Base-by-base conservation (phyloP, 768 basidiomycete species). In the Amanita subjunquillea region DNA sequence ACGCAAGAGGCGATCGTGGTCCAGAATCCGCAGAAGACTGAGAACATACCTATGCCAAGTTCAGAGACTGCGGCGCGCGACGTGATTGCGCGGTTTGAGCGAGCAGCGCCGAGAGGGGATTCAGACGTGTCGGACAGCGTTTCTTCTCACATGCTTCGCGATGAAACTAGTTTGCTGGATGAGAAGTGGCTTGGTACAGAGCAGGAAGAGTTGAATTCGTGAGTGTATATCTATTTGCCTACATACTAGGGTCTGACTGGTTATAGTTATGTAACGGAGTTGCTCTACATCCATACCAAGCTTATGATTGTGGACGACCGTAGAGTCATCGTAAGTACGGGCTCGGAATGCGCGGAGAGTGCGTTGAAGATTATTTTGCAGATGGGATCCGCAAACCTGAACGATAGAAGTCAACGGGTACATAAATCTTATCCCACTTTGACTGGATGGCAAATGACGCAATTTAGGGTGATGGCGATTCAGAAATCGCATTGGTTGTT, bases 271-370 rank as follows among this genome's bases (percentile, higher is more conserved):
- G 80, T 89, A 17, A 82, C 84, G n/a, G 85, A 90, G 67, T 56
- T 87, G 58, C 67, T 86, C 20, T 91, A 91, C 59, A 91, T 92
- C 54, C 90, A 92, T 63, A 82, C 80, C 22, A 92, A 92, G 71
- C 64, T 95, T 23, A 95, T 96, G 93, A 89, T 95, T 50, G 90
- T 96, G 34, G 94, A 96, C 61, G 94, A 97, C 62, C 75, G 80
- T 30, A 75, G 84, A 34, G 92, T 96, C 42, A 91, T 98, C 57
- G 89, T 91, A 58, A 48, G 87, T 75, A 1, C 25, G 8, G 17
- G 20, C 27, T 9, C 38, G 34, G 15, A 36, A 37, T 39, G 9
- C 37, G 17, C 40, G 54, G 4, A 9, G 15, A 15, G 17, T 49
- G 40, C 32, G 12, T 20, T 30, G 37, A 25, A 7, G 27, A 37